Evolutionary conservation across 1,139 yeast genomes (phyloP), one percentile per base, ranked within the genome.

Genomic region (Wickerhamomyces sp.): DNA sequence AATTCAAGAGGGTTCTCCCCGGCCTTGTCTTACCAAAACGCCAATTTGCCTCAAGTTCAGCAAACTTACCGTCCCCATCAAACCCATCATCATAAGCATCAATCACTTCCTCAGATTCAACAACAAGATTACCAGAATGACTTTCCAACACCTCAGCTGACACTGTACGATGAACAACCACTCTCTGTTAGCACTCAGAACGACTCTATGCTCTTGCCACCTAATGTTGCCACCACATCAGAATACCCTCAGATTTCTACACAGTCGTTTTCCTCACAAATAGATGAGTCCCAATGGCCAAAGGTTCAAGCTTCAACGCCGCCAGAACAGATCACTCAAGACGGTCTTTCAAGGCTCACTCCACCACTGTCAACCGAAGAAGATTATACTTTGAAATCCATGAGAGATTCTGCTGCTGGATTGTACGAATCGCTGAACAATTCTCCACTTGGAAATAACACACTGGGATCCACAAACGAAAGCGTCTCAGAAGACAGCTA

Each of bases 261-360:
- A 8, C 5, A 18, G 5, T 12, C 31, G 2, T 13, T 23, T 19
- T 9, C 31, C 3, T n/a, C 32, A 10, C 41, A 33, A 23, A 28
- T 36, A 19, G 44, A 39, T n/a, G 45, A 38, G 10, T 22, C 34
- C 17, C 40, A 40, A 32, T 45, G 51, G 51, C 50, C 51, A 21
- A 37, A 40, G 3, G 16, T 43, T 5, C 41, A 44, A 23, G 38
- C 42, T 3, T 28, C 43, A 1, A 42, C 52, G 3, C 51, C 52
- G 5, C 38, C 37, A 10, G 33, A 38, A 13, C 25, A 35, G 12
- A n/a, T 18, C 5, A 10, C 4, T 4, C 33, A 32, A 14, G 30
- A 32, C 4, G 24, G 22, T 11, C 11, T 23, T 3, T 30, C 41
- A 6, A 38, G 32, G 22, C 18, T 45, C n/a, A 19, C 40, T 17